A percentile compares a stretch with the other conserved stretches of the same genome.
Evolutionary conservation across 352 stramenopile species (phyloP).

Genomic region (Phytophthora europaea): DNA sequence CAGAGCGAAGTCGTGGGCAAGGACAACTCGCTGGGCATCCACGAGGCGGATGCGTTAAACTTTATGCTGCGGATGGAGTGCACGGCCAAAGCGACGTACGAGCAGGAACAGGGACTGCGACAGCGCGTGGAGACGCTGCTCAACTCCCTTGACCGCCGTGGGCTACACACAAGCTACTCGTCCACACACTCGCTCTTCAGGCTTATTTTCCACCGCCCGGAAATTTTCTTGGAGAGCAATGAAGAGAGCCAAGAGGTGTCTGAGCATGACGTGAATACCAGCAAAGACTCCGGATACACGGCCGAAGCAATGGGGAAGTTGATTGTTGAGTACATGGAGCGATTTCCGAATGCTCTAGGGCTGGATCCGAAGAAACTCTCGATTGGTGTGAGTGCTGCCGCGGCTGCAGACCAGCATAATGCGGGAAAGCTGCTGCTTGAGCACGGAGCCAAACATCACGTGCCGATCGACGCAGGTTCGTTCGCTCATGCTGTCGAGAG

Average conservation of each 20-base stretch:
- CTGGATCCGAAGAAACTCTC: slow-evolving; percentile 67
- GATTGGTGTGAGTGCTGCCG: slow-evolving; percentile 66
- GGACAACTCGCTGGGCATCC: slow-evolving; percentile 53
- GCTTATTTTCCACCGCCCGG: slow-evolving; percentile 62
- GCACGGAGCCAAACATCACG: slow-evolving; percentile 47
- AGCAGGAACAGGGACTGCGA: slow-evolving; percentile 40
- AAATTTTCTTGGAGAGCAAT: slow-evolving; percentile 47
- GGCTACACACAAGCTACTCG: slow-evolving; percentile 67
- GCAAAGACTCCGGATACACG: slow-evolving; percentile 2
- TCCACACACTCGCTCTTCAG: slow-evolving; percentile 70
- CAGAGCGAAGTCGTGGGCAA: slow-evolving; percentile 51
- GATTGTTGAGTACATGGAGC: slow-evolving; percentile 60
- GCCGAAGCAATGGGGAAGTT: slow-evolving; percentile 38
- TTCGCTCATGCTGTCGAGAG: slow-evolving; percentile 74
- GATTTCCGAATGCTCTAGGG: slow-evolving; percentile 48
- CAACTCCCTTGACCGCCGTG: slow-evolving; percentile 44
- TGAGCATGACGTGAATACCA: neutral
- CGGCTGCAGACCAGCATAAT: slow-evolving; percentile 42
- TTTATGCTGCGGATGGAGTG: slow-evolving; percentile 77
- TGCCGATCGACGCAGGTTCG: slow-evolving; percentile 65
- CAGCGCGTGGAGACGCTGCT: slow-evolving; percentile 62
- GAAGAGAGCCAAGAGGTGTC: neutral
- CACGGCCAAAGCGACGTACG: slow-evolving; percentile 48
- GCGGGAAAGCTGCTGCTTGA: slow-evolving; percentile 55
- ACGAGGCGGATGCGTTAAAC: slow-evolving; percentile 74